Conservation (phyloP, 768 basidiomycete species). For the Tylopilus vinaceipallidus region DNA sequence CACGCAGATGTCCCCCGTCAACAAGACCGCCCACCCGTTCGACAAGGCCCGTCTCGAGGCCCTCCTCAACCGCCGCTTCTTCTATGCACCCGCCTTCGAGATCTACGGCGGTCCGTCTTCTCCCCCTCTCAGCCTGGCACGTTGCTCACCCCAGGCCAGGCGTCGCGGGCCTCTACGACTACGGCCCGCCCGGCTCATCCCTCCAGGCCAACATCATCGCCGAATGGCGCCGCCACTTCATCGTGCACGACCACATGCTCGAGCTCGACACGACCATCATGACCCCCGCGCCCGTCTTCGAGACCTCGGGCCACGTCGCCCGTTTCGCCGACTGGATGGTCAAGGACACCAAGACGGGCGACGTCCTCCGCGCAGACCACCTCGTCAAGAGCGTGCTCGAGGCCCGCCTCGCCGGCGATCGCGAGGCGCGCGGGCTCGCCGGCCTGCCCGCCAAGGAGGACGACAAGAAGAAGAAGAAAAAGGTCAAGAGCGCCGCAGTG, state of each 20-base stretch:
- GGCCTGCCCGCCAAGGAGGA: conserved; percentile 64
- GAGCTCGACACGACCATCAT: conserved; percentile 98
- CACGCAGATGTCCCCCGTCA: conserved; percentile 40
- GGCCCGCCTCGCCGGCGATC: conserved; percentile 85
- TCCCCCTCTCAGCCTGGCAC: neutral
- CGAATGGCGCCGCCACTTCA: conserved; percentile 97
- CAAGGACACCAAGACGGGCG: conserved; percentile 91
- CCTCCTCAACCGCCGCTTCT: conserved; percentile 87
- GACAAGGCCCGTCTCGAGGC: conserved; percentile 85
- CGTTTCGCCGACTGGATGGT: conserved; percentile 99
- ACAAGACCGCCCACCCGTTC: conserved; percentile 85
- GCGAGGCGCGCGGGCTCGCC: conserved; percentile 79
- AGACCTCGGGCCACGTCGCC: conserved; percentile 96
- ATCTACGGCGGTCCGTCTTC: conserved; percentile 86
- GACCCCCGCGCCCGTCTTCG: conserved; percentile 92
- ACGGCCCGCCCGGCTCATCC: conserved; percentile 93
- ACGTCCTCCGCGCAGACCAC: conserved; percentile 96
- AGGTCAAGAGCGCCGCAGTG: conserved; percentile 63
- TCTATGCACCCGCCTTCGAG: conserved; percentile 97
- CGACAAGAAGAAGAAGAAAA: conserved; percentile 59
- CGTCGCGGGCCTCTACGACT: conserved; percentile 96
- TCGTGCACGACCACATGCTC: conserved; percentile 97
- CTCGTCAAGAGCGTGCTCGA: conserved; percentile 91
- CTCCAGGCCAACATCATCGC: conserved; percentile 95
- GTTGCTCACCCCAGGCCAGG: conserved; percentile 46